Evolutionary conservation across 306 rosid species (phyloP).

Genomic region (Dryas octopetala): DNA sequence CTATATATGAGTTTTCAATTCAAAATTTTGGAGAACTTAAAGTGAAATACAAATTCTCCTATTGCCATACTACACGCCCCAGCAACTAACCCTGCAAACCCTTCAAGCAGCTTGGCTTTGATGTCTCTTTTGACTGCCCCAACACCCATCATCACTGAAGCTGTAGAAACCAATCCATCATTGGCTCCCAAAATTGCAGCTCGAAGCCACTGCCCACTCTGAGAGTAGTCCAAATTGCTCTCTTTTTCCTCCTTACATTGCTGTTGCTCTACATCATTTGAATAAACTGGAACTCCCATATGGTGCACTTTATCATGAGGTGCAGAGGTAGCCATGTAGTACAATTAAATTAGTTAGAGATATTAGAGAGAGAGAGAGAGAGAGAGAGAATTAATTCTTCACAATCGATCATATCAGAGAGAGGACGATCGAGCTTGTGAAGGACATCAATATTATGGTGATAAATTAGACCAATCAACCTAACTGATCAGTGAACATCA

Average conservation of each 20-base stretch:
- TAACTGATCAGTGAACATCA: no score
- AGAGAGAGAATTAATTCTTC: no score
- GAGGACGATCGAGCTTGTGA: not conserved
- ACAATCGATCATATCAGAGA: no score
- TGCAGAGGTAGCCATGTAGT: not conserved
- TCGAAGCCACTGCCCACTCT: no score
- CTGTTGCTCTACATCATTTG: not conserved
- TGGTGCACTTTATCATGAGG: not conserved
- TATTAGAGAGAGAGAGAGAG: not conserved
- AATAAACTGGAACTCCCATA: not conserved
- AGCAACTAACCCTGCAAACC: constrained; percentile 29
- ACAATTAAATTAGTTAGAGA: not conserved
- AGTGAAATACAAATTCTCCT: constrained; percentile 33
- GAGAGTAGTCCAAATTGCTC: constrained; percentile 3
- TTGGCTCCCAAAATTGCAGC: no score
- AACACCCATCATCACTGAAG: constrained; percentile 34
- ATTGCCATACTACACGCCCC: not conserved
- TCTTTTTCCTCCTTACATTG: not conserved
- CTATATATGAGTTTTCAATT: no score
- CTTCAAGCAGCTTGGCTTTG: constrained; percentile 28
- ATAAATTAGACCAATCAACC: no score
- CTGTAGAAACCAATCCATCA: constrained; percentile 23
- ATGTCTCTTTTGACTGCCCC: constrained; percentile 32
- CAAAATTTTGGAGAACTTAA: no score
- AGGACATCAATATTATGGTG: no score